phyloP scores from a whole-genome alignment of 805 yeast genomes.

The Isabelozyma rhagii region DNA sequence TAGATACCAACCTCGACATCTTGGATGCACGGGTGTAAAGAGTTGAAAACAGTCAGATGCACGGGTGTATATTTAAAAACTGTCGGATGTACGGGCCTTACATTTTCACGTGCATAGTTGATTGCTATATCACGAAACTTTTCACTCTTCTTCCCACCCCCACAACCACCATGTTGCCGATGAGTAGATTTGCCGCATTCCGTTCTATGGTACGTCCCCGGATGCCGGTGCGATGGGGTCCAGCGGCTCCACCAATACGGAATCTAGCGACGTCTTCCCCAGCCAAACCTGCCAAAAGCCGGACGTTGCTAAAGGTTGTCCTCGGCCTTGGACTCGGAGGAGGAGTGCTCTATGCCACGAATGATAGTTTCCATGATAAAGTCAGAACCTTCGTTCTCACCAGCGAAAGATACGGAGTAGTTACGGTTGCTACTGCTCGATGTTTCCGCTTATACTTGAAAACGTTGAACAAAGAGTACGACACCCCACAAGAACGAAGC shows the following conservation, averaged over 20 bases:
- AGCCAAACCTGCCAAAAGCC: constrained; percentile 2
- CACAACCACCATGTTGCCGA: too few species aligned
- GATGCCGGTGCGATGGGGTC: background rate
- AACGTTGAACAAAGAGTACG: constrained; percentile 46
- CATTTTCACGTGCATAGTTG: too few species aligned
- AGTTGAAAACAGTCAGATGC: too few species aligned
- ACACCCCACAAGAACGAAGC: constrained; percentile 40
- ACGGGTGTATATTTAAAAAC: too few species aligned
- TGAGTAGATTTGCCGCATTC: background rate
- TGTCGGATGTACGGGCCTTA: too few species aligned
- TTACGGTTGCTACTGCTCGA: constrained; percentile 61
- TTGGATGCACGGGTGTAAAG: background rate
- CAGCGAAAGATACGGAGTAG: constrained; percentile 56
- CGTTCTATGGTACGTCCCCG: background rate
- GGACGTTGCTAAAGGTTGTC: constrained; percentile 18
- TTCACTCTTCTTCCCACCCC: too few species aligned
- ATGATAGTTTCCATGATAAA: constrained; percentile 30
- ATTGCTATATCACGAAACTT: too few species aligned
- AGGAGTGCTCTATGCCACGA: constrained; percentile 29
- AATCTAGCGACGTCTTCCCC: background rate
- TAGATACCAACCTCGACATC: background rate
- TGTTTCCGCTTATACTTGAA: constrained; percentile 72
- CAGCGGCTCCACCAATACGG: background rate
- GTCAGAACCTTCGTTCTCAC: constrained; percentile 34
- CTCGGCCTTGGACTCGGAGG: constrained; percentile 26